These are phyloP conservation scores for Penicillium sp. DNA, from an alignment of 2,329 filamentous ascomycete species.

Conservation along the genomic window DNA sequence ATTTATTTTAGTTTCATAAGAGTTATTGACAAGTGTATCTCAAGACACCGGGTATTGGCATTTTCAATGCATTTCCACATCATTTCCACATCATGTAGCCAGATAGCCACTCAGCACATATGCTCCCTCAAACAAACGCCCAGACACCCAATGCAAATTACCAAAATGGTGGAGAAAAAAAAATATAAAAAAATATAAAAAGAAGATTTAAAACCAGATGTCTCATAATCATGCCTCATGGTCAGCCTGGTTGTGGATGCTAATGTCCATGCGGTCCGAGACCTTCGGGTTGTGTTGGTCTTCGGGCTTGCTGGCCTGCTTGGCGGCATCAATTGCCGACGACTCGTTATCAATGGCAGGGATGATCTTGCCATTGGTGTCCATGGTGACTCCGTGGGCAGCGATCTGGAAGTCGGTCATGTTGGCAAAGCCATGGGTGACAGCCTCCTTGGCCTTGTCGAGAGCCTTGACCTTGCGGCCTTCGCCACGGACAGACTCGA, in stretches of 20 bases:
- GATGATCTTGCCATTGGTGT: constrained; percentile 57
- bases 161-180: constrained; percentile 3
- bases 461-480: constrained; percentile 66
- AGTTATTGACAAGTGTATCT: constrained; percentile 7
- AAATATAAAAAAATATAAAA: background rate
- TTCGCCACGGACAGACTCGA: constrained; percentile 70
- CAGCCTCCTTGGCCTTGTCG: constrained; percentile 63
- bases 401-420: constrained; percentile 63
- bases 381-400: constrained; percentile 60
- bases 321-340: background rate
- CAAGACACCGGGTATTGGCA: constrained; percentile 9
- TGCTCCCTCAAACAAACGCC: constrained; percentile 22
- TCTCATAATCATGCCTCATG: constrained; percentile 32
- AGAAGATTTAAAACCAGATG: background rate
- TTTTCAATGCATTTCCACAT: constrained; percentile 16
- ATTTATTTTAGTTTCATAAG: constrained; percentile 8
- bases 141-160: constrained; percentile 26
- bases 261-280: constrained; percentile 58
- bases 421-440: constrained; percentile 62
- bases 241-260: constrained; percentile 58
- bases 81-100: constrained; percentile 17
- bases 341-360: constrained; percentile 39
- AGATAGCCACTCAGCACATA: constrained; percentile 15
- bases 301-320: constrained; percentile 12
- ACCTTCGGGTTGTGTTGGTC: constrained; percentile 41